Conservation (phyloP, 2,329 filamentous ascomycete species). For the Colletotrichum lentis region DNA sequence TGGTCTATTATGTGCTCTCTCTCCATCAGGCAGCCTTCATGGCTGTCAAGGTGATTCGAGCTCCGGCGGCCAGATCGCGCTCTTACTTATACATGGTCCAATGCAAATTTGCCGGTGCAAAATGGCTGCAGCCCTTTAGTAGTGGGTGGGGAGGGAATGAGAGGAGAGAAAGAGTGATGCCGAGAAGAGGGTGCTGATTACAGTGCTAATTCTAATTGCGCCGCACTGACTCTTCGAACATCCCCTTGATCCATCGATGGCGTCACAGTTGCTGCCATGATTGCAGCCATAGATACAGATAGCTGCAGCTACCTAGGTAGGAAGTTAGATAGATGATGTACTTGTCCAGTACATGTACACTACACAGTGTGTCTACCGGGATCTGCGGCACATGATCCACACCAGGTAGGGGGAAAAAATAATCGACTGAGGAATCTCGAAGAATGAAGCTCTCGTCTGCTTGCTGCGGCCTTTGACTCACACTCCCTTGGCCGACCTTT, state of each 20-base stretch:
- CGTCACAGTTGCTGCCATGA: neutral
- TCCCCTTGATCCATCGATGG: constrained; percentile 3
- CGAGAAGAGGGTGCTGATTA: neutral
- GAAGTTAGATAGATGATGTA: too few relatives aligned
- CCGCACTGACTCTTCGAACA: constrained; percentile 9
- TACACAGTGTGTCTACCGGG: neutral
- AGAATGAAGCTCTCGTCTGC: constrained; percentile 12
- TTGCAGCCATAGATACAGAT: neutral
- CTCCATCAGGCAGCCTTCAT: neutral
- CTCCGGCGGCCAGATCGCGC: too few relatives aligned
- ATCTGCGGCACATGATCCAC: neutral
- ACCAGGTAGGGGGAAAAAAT: too few relatives aligned
- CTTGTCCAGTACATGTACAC: too few relatives aligned
- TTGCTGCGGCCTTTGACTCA: neutral
- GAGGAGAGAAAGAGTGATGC: neutral
- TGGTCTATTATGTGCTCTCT: neutral
- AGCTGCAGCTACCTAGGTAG: too few relatives aligned
- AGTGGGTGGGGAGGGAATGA: neutral
- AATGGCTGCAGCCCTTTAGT: too few relatives aligned
- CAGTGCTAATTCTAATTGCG: constrained; percentile 3
- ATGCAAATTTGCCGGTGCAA: too few relatives aligned
- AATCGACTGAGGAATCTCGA: neutral
- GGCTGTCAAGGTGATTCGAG: neutral
- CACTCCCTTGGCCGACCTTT: neutral
- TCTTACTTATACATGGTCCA: too few relatives aligned